phyloP scores from a whole-genome alignment of 2,329 filamentous ascomycete genomes.

The Cladorrhinum sp. region DNA sequence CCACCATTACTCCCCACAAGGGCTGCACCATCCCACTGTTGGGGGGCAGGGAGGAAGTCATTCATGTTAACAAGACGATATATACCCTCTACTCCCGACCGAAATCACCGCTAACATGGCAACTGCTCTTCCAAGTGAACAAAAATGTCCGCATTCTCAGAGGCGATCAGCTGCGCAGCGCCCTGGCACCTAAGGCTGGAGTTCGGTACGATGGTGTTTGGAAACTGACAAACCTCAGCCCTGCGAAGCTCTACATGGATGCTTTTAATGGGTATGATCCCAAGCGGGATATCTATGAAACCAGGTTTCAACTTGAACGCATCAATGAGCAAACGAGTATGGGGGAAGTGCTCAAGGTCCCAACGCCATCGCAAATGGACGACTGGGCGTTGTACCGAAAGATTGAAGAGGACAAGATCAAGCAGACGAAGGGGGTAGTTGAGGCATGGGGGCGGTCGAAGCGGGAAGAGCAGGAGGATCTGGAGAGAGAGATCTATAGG shows the following conservation, averaged over 20 bases:
- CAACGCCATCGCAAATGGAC: not conserved
- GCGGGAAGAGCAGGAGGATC: not conserved
- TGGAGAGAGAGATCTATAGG: not conserved
- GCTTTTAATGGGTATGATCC: not conserved
- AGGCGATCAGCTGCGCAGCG: conserved; percentile 49
- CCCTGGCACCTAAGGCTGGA: conserved; percentile 50
- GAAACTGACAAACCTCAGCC: conserved; percentile 46
- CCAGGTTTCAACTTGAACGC: not conserved
- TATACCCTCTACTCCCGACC: conserved; percentile 36
- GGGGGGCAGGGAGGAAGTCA: conserved; percentile 48
- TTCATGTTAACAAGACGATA: conserved; percentile 34
- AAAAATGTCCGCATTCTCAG: conserved; percentile 51
- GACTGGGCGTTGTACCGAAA: not conserved
- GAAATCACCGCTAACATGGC: not conserved
- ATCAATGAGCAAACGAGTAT: not conserved
- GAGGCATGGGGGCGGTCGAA: not conserved
- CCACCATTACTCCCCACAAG: conserved; percentile 47
- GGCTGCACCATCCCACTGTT: conserved; percentile 49
- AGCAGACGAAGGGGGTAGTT: not conserved
- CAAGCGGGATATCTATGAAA: not conserved
- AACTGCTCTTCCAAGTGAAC: conserved; percentile 49
- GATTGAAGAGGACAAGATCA: not conserved
- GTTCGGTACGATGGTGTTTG: conserved; percentile 60
- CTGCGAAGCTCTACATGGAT: conserved; percentile 38
- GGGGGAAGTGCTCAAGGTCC: conserved; percentile 1